Evolutionary conservation across 192 early-diverging fungal species (phyloP).

Genomic region (Coemansia sp.): DNA sequence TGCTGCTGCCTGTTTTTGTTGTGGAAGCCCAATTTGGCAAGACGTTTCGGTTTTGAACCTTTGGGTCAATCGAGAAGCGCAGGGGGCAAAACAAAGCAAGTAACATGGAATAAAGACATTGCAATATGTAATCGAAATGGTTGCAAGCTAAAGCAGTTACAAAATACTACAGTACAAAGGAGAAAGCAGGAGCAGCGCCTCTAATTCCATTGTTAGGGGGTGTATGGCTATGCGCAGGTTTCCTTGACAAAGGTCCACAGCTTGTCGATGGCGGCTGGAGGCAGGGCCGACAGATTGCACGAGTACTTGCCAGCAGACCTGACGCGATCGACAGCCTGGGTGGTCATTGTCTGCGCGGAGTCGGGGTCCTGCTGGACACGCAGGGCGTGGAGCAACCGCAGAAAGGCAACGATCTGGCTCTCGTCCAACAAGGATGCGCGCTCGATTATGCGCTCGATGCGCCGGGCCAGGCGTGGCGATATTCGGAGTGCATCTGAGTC

Average conservation of each 20-base stretch:
- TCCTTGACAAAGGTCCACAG: slow-evolving; percentile 41
- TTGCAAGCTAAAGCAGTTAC: not conserved
- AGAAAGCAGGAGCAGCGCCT: not conserved
- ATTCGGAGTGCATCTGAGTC: not conserved
- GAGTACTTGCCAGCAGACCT: slow-evolving; percentile 31
- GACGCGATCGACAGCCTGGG: slow-evolving; percentile 27
- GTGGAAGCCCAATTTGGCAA: no score
- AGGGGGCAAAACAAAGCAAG: not conserved
- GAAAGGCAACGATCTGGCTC: slow-evolving; percentile 22
- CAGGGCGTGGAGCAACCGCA: slow-evolving; percentile 37
- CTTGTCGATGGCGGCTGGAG: slow-evolving; percentile 35
- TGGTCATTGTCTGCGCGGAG: slow-evolving; percentile 25
- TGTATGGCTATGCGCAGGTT: not conserved
- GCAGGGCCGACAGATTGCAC: slow-evolving; percentile 31
- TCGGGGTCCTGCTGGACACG: slow-evolving; percentile 52
- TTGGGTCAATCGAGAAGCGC: no score
- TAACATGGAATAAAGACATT: not conserved
- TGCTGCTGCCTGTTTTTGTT: no score
- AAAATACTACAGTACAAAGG: not conserved
- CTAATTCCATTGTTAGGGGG: no score
- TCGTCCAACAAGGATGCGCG: slow-evolving; percentile 20
- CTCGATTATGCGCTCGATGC: slow-evolving; percentile 39
- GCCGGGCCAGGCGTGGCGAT: slow-evolving; percentile 10
- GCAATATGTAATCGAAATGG: not conserved
- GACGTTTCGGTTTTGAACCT: no score